Evolutionary conservation across 1,284 basidiomycete species (phyloP), one percentile per base, ranked within the genome.

Genomic region (Stereum hirsutum): DNA sequence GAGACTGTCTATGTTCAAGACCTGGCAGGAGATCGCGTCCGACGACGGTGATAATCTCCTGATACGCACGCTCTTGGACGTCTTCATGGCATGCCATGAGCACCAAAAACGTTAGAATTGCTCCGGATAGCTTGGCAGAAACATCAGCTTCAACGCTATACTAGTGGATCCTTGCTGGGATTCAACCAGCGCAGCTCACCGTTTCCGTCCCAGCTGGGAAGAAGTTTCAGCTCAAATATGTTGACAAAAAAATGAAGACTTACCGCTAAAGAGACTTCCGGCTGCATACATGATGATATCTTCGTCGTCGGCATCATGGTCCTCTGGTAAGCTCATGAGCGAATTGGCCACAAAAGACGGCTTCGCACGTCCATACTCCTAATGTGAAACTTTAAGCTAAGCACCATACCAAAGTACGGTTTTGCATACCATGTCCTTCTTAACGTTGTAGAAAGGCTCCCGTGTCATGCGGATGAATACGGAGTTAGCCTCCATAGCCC

Each of bases 61-160:
- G 56, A 38, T 69, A 68, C 3, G 65, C 66, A 24, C 55, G 57
- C 25, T 52, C 49, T 44, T 66, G 66, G 5, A 57, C 57, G 14
- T 65, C 54, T 2, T 66, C 67, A 42, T 65, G 54, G 14, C 67
- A 52, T 30, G 62, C 56, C 66, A 68, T 66, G 10, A 60, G 62
- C 23, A 69, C 46, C 24, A 66, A 42, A 33, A 68, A 68, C 2
- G 64, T 60, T 15, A 60, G 58, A 44, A 71, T 51, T 1, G 61
- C 57, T 11, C 69, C 64, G 24, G 67, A 63, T 1, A 61, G 72
- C 65, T 72, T 43, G 14, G 15, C 30, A 20, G 33, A 11, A 11
- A n/a, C 24, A 1, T 8, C 7, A 5, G 24, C 7, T 2, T 1
- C 6, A 37, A 37, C 31, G 19, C n/a, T n/a, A 32, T 17, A 32